A percentile compares a stretch with the other conserved stretches of the same genome.
phyloP scores from a whole-genome alignment of 2,329 filamentous ascomycete species.

The Fusarium musae region DNA sequence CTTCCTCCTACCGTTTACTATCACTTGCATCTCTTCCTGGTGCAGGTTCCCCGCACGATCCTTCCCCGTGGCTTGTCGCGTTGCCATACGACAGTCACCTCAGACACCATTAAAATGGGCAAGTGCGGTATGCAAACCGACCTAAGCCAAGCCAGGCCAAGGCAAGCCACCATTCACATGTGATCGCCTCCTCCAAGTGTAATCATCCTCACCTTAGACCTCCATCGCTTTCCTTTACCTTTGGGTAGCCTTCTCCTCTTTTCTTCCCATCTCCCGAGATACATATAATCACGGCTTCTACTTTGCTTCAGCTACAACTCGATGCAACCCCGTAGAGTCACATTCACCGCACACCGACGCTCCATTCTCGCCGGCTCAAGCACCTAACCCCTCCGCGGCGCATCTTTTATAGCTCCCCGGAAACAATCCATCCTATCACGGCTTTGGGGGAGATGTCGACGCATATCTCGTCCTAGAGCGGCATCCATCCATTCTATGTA shows the following conservation, averaged over 20 bases:
- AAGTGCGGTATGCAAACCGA: constrained; percentile 1
- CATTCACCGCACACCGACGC: constrained; percentile 12
- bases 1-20: neutral
- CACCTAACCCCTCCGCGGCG: constrained; percentile 23
- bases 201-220: neutral
- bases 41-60: constrained; percentile 30
- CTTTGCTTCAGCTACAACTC: constrained; percentile 1
- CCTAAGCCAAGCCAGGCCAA: constrained; percentile 16
- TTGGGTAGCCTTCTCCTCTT: neutral
- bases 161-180: constrained; percentile 32
- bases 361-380: neutral
- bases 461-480: constrained; percentile 14
- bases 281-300: neutral
- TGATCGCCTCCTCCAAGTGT: constrained; percentile 31
- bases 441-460: constrained; percentile 12
- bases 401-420: constrained; percentile 20
- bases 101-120: constrained; percentile 15
- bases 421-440: constrained; percentile 26
- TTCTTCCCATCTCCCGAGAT: neutral
- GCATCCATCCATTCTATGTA: constrained; percentile 1
- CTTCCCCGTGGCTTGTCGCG: constrained; percentile 23
- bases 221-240: neutral
- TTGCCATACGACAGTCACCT: constrained; percentile 18
- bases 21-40: constrained; percentile 19
- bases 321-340: constrained; percentile 19